Conservation (phyloP, 2,329 filamentous ascomycete species). For the Apiospora koreana region DNA sequence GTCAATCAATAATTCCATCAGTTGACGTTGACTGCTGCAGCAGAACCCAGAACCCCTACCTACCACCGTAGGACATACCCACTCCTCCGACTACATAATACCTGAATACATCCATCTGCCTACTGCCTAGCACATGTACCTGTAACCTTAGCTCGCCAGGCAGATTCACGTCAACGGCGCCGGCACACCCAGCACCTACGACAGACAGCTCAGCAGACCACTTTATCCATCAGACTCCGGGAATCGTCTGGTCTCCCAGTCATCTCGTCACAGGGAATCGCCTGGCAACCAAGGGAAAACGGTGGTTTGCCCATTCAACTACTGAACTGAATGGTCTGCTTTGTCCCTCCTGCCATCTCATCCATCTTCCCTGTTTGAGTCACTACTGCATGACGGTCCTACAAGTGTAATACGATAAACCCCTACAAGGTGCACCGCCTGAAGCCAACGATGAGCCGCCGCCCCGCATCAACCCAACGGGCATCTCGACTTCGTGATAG, state of each 20-base stretch:
- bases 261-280: constrained; percentile 12
- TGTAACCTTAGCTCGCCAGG: constrained; percentile 1
- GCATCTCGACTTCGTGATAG: constrained; percentile 19
- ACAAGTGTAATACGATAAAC: not conserved
- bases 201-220: constrained; percentile 8
- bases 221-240: not conserved
- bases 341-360: constrained; percentile 9
- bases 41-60: not conserved
- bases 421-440: constrained; percentile 1
- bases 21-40: not conserved
- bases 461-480: constrained; percentile 18
- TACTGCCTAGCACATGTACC: constrained; percentile 5
- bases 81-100: not conserved
- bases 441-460: constrained; percentile 18
- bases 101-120: not conserved
- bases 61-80: no score
- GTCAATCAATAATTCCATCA: not conserved
- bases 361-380: constrained; percentile 1
- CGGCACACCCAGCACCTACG: constrained; percentile 1
- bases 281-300: constrained; percentile 1
- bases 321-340: not conserved
- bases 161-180: not conserved
- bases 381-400: not conserved
- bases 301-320: not conserved
- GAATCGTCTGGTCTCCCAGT: constrained; percentile 1